Base-by-base conservation (phyloP, 2,329 filamentous ascomycete species). In the Samsoniella hepiali region DNA sequence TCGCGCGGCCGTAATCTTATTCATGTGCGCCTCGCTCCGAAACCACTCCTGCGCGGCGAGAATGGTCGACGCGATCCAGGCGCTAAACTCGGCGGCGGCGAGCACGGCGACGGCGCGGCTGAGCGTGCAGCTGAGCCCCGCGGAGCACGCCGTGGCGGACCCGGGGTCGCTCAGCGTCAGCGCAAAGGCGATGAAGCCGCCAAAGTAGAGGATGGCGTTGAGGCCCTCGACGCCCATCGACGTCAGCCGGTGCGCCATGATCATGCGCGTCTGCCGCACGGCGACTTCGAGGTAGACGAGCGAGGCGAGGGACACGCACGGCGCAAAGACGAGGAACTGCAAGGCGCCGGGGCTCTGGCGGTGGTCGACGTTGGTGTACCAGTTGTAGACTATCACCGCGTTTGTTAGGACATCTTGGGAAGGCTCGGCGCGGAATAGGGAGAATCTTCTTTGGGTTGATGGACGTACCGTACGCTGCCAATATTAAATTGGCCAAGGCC, bases 181-280 rank as follows among this genome's bases (percentile, higher is more conserved):
- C 50, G 82, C 77, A 27, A 87, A 78, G 10, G 83, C 83, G 68
- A 86, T 78, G 74, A 87, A 87, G 63, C 84, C 84, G 27, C 79
- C 76, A 71, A 88, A 84, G 75, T 85, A 86, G 70, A 87, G 82
- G 63, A 86, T 66, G 5, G 79, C 75, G 71, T 86, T 87, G 68
- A 78, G 62, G 40, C 76, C 69, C 68, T 87, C 84, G 65, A 86
- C 66, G 32, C 73, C 76, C 40, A 87, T 70, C 49, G 79, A 75
- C 11, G 75, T 77, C 66, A 80, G 81, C 36, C 82, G 79, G 70
- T 84, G 79, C 40, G 79, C 79, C 1, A 80, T 77, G 15, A 75
- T 68, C 64, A 81, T 81, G 54, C 79, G 77, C 5, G 82, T 47
- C 47, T 63, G 62, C 17, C 47, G 55, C 34, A 17, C 79, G 10